phyloP scores from a whole-genome alignment of 2,329 filamentous ascomycete genomes.

The Epichloe brachyelytri region DNA sequence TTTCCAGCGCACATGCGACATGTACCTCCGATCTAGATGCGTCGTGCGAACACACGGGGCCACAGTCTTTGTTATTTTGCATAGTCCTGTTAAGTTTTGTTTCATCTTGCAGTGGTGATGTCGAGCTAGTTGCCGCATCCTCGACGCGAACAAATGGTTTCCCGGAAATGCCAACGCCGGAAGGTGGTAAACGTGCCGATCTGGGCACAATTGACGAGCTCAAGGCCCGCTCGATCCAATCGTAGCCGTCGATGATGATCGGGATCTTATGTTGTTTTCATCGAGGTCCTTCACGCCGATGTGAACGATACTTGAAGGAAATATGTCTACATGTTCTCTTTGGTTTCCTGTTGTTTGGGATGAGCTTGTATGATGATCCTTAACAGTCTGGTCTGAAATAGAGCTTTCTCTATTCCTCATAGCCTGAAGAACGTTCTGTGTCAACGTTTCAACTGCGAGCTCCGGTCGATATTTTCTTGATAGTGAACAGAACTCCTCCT shows the following conservation, averaged over 20 bases:
- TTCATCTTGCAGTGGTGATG: neutral
- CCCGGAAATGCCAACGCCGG: neutral
- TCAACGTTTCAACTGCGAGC: slow-evolving; percentile 30
- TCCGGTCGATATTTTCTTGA: slow-evolving; percentile 26
- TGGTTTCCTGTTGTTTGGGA: slow-evolving; percentile 8
- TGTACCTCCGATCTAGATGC: neutral
- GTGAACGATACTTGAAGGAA: neutral
- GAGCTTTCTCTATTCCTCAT: slow-evolving; percentile 11
- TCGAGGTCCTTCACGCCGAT: neutral
- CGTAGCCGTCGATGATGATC: neutral
- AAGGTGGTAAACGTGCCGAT: neutral
- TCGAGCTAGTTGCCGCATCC: neutral
- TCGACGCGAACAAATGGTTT: neutral
- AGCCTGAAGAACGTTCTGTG: slow-evolving; percentile 31
- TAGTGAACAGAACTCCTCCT: slow-evolving; percentile 36
- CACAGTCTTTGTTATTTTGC: neutral
- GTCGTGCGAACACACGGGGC: neutral
- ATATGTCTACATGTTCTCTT: slow-evolving; percentile 6
- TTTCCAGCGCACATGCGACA: slow-evolving; percentile 10
- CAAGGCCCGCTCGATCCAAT: neutral
- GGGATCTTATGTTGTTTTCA: neutral
- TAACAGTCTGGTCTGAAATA: neutral
- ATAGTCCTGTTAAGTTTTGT: neutral
- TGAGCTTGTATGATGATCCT: neutral
- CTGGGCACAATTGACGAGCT: neutral